Evolutionary conservation across 2,329 filamentous ascomycete species (phyloP).

Genomic region (Mariannaea elegans): DNA sequence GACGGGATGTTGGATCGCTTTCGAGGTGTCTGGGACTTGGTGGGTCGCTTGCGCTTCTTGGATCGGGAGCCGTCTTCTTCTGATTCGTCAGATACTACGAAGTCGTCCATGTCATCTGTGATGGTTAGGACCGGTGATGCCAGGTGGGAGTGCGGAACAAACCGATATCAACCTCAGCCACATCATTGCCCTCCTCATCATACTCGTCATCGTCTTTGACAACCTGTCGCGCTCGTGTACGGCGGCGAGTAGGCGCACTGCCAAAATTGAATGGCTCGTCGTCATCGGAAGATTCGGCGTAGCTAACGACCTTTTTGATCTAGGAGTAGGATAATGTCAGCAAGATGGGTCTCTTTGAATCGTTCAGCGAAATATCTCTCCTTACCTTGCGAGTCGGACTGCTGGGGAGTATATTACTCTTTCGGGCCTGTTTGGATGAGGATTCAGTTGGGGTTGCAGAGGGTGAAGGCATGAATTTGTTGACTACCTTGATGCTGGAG

Average conservation of each 20-base stretch:
- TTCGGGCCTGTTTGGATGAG: constrained; percentile 51
- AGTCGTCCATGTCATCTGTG: constrained; percentile 80
- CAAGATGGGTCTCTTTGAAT: background rate
- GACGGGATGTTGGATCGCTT: constrained; percentile 70
- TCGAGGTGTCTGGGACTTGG: constrained; percentile 60
- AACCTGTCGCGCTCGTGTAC: constrained; percentile 62
- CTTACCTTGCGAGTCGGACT: constrained; percentile 84
- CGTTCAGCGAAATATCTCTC: too few species aligned
- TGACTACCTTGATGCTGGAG: constrained; percentile 32
- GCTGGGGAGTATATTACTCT: constrained; percentile 49
- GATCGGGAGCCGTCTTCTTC: constrained; percentile 68
- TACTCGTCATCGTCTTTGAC: constrained; percentile 76
- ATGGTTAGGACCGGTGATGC: constrained; percentile 9
- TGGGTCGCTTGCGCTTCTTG: constrained; percentile 79
- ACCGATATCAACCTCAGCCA: constrained; percentile 70
- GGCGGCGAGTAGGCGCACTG: constrained; percentile 50
- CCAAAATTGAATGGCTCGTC: constrained; percentile 72
- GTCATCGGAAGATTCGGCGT: constrained; percentile 85
- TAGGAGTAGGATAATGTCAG: constrained; percentile 35
- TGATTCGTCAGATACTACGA: constrained; percentile 87
- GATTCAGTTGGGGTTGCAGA: constrained; percentile 46
- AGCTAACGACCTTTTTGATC: constrained; percentile 72
- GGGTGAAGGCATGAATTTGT: constrained; percentile 8
- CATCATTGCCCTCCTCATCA: constrained; percentile 73
- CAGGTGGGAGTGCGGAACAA: constrained; percentile 9